phyloP scores from a whole-genome alignment of 352 stramenopile species.

The Thalassiosira mediterranea region DNA sequence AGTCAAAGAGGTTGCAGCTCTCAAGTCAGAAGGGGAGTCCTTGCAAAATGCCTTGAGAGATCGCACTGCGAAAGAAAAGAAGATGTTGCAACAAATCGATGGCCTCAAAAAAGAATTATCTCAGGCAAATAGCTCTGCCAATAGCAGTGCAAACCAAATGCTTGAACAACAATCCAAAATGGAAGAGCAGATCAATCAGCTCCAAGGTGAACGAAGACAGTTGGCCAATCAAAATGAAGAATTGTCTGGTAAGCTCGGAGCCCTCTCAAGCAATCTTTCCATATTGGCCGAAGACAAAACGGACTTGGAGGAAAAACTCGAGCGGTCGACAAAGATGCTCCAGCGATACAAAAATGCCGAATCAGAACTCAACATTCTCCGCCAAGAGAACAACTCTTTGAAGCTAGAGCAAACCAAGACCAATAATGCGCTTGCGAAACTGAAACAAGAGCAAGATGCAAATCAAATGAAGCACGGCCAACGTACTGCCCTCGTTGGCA shows the following conservation, averaged over 20 bases:
- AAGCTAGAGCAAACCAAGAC: conserved; percentile 81
- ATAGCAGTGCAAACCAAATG: conserved; percentile 56
- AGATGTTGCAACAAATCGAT: conserved; percentile 49
- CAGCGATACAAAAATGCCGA: conserved; percentile 65
- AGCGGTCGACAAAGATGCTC: conserved; percentile 59
- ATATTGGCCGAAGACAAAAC: conserved; percentile 71
- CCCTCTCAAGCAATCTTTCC: conserved; percentile 71
- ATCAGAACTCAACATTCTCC: conserved; percentile 63
- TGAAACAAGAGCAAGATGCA: conserved; percentile 81
- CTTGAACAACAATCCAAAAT: conserved; percentile 54
- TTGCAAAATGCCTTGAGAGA: conserved; percentile 43
- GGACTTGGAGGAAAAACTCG: conserved; percentile 61
- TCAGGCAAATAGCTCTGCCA: conserved; percentile 32
- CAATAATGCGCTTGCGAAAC: conserved; percentile 63
- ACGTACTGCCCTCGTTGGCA: conserved; percentile 79
- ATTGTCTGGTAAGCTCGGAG: conserved; percentile 68
- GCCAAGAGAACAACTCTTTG: conserved; percentile 76
- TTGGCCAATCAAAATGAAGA: conserved; percentile 75
- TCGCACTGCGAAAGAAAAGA: conserved; percentile 41
- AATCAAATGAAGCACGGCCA: conserved; percentile 80
- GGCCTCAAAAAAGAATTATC: conserved; percentile 31
- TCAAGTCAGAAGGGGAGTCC: conserved; percentile 34
- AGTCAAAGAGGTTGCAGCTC: conserved; percentile 20
- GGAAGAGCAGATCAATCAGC: conserved; percentile 55
- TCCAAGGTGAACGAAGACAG: conserved; percentile 44